A percentile compares a stretch with the other conserved stretches of the same genome.
phyloP scores from a whole-genome alignment of 495 filamentous ascomycete genomes.

The Jackrogersella multiformis region DNA sequence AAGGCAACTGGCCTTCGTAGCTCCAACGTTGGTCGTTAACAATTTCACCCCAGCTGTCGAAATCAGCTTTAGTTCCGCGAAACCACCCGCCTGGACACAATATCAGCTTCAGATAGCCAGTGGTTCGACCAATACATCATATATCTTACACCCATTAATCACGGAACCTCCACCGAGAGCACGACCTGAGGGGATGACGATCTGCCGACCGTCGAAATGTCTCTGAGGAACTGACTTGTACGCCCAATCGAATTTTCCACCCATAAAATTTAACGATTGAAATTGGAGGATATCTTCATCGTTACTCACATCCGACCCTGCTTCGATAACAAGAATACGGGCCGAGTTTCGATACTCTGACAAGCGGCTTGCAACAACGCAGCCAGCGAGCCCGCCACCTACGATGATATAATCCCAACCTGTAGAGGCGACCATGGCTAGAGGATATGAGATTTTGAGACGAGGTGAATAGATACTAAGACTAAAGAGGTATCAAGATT shows the following conservation, averaged over 20 bases:
- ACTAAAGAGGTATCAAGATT: no score
- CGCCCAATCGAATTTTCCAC: slow-evolving; percentile 61
- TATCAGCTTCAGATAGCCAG: background rate
- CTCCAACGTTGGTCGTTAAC: slow-evolving; percentile 48
- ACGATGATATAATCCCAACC: slow-evolving; percentile 49
- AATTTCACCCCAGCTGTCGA: slow-evolving; percentile 46
- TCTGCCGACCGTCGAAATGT: slow-evolving; percentile 55
- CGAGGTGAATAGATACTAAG: no score
- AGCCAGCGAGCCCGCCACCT: slow-evolving; percentile 50
- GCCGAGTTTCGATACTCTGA: slow-evolving; percentile 7
- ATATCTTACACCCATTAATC: slow-evolving; percentile 62
- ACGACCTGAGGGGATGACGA: slow-evolving; percentile 63
- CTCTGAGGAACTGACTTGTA: slow-evolving; percentile 64
- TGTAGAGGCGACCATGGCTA: background rate
- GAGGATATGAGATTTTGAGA: background rate
- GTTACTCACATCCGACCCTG: slow-evolving; percentile 58
- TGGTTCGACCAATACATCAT: background rate
- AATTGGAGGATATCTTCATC: slow-evolving; percentile 55
- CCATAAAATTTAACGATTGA: slow-evolving; percentile 59
- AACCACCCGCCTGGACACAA: slow-evolving; percentile 44
- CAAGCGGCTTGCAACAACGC: slow-evolving; percentile 41
- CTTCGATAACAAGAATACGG: slow-evolving; percentile 35
- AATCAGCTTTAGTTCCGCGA: slow-evolving; percentile 57
- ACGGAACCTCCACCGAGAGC: slow-evolving; percentile 64
- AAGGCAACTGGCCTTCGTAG: slow-evolving; percentile 47